These are phyloP conservation scores for Sporothrix brasiliensis DNA, from an alignment of 2,329 filamentous ascomycete genomes.

Conservation along the genomic window DNA sequence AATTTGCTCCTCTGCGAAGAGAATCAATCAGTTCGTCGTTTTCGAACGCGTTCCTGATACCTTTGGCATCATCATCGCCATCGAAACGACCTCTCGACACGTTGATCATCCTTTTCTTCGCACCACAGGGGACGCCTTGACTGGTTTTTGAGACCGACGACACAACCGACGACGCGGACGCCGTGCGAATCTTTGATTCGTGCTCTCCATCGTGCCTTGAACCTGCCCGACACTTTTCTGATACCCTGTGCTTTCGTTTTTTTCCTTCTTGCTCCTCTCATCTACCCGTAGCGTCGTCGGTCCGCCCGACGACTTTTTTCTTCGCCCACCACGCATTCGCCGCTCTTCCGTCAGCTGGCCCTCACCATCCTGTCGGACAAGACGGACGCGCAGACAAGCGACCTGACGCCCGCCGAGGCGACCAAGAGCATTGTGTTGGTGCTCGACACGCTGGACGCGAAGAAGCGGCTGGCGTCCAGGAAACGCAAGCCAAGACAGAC, in stretches of 20 bases:
- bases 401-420: conserved; percentile 16
- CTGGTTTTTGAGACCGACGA: conserved; percentile 51
- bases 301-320: conserved; percentile 37
- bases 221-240: no score
- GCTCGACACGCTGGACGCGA: conserved; percentile 30
- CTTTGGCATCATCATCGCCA: not conserved
- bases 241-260: not conserved
- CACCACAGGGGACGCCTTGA: conserved; percentile 59
- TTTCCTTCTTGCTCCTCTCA: not conserved
- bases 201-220: not conserved
- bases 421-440: conserved; percentile 24
- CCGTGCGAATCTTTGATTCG: not conserved
- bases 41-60: not conserved
- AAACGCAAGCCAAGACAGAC: not conserved
- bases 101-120: not conserved
- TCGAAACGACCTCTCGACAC: not conserved
- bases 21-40: not conserved
- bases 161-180: not conserved
- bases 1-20: conserved; percentile 9
- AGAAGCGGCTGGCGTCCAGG: conserved; percentile 32
- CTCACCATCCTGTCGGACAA: conserved; percentile 49
- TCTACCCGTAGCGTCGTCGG: conserved; percentile 32
- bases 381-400: conserved; percentile 27
- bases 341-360: conserved; percentile 65
- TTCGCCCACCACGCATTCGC: conserved; percentile 71